phyloP scores from a whole-genome alignment of 192 early-diverging fungal genomes.

The Podila epigama region DNA sequence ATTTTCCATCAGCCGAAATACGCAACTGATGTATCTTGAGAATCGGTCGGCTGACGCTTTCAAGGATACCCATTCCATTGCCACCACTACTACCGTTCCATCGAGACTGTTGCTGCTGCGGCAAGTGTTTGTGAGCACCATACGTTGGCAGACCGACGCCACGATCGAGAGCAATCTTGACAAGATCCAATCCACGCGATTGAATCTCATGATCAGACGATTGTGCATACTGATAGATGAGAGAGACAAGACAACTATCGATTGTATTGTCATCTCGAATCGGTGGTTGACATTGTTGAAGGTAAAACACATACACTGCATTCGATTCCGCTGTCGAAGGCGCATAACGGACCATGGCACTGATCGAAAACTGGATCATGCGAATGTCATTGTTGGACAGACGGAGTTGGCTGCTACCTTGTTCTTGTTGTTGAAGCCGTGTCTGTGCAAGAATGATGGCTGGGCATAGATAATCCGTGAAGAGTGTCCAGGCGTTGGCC shows the following conservation, averaged over 20 bases:
- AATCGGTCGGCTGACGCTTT: slow-evolving; percentile 19
- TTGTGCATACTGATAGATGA: slow-evolving; percentile 36
- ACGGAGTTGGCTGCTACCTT: background rate
- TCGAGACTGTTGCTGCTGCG: too few species aligned
- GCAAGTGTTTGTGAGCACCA: too few species aligned
- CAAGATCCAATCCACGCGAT: slow-evolving; percentile 22
- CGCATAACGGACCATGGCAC: slow-evolving; percentile 29
- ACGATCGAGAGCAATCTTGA: slow-evolving; percentile 29
- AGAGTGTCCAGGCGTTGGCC: slow-evolving; percentile 23
- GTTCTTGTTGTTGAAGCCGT: background rate
- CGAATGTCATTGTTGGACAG: slow-evolving; percentile 5
- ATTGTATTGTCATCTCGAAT: slow-evolving; percentile 22
- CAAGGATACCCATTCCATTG: too few species aligned
- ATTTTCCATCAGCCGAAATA: slow-evolving; percentile 15
- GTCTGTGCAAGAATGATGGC: slow-evolving; percentile 14
- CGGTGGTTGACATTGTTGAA: slow-evolving; percentile 16
- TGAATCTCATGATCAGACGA: background rate
- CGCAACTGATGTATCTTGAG: background rate
- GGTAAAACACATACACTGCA: slow-evolving; percentile 30
- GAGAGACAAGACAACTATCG: slow-evolving; percentile 26
- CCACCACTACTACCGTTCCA: too few species aligned
- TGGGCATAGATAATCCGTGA: slow-evolving; percentile 24
- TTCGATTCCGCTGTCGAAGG: slow-evolving; percentile 20
- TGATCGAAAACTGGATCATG: slow-evolving; percentile 6
- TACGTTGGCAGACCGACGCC: slow-evolving; percentile 20